Base-by-base conservation (phyloP, 345 rosid species). In the Citrus trifoliata region DNA sequence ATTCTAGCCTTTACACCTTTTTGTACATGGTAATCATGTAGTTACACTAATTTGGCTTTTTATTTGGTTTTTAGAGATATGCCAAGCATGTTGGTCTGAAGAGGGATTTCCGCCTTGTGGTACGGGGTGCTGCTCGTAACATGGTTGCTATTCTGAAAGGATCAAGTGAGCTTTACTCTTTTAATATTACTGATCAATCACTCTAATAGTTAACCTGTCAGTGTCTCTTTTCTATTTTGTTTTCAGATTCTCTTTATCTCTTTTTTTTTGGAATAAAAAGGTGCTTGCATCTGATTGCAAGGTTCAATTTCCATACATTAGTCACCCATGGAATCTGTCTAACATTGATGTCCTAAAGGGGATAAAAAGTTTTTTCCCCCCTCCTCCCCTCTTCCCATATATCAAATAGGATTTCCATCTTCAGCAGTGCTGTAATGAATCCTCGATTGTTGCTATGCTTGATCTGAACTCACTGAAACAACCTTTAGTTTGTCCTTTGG, bases 41-140 rank as follows among this genome's bases (percentile, higher is more conserved):
- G 8, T 74, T 64, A 53, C 71, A 64, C 19, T 62, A 68, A 85
- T 63, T 53, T 76, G 35, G 72, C 64, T 59, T 86, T 51, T 53
- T 63, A n/a, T 42, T 42, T 73, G 53, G 46, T 77, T 7, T 82
- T 60, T 83, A 96, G 97, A 94, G 89, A 87, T 94, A 93, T 84
- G 97, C 97, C 78, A 89, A 91, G 82, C 83, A 89, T 74, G 98
- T 96, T 81, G 99, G 98, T 40, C 62, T 94, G 79, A 96, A 94
- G 87, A 94, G 99, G 79, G 97, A 92, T 86, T 93, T 95, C 80
- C 97, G 97, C 71, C 92, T 95, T 80, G 99, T 95, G 55, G 99
- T 93, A 27, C 89, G 98, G 32, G 98, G 99, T 83, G 97, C 93
- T 28, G 99, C 99, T 84, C 93, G 93, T 72, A 95, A 95, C 90